Evolutionary conservation across 768 basidiomycete species (phyloP), one percentile per base, ranked within the genome.

Genomic region (Suillus plorans): DNA sequence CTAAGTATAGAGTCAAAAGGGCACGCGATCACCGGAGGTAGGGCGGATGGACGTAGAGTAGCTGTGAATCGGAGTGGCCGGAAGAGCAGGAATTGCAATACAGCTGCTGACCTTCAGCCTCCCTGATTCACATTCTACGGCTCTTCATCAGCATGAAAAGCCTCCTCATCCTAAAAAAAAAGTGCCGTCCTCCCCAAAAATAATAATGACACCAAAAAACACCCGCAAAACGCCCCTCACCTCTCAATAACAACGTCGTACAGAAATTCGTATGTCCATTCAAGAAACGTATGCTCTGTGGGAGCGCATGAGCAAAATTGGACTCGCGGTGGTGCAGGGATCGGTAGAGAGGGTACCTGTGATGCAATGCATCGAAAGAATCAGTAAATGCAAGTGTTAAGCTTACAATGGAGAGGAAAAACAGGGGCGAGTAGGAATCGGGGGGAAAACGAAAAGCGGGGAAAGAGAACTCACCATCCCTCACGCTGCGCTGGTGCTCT

Each of bases 191-290:
- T n/a, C 20, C 52, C 60, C 57, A 41, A 20, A 62, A 39, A 6
- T 58, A 20, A 28, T 20, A 10, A 47, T 10, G 2, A 49, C 9
- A 28, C 31, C 22, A 28, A 25, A 41, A 31, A 57, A 28, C 14
- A 18, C 31, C 18, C 0, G 39, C 13, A 34, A 6, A n/a, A 61
- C 7, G 12, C 8, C 8, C 64, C 76, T 13, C 66, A 80, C 82
- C 83, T 67, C 89, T 81, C 37, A 95, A 73, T 10, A 91, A 80
- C 10, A 96, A 79, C 0, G 91, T 92, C 1, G 94, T 96, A 67
- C 92, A 93, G 74, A 94, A 95, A 71, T 89, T 91, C 14, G 90
- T 92, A 70, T 97, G 95, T 0, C 92, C 94, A 50, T 81, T 85
- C 66, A 96, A 81, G 82, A 96, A 90, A 22, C 88, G 80, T 60